A percentile compares a stretch with the other conserved stretches of the same genome.
phyloP scores from a whole-genome alignment of 2,329 filamentous ascomycete genomes.

The Penicillium sclerotiorum region DNA sequence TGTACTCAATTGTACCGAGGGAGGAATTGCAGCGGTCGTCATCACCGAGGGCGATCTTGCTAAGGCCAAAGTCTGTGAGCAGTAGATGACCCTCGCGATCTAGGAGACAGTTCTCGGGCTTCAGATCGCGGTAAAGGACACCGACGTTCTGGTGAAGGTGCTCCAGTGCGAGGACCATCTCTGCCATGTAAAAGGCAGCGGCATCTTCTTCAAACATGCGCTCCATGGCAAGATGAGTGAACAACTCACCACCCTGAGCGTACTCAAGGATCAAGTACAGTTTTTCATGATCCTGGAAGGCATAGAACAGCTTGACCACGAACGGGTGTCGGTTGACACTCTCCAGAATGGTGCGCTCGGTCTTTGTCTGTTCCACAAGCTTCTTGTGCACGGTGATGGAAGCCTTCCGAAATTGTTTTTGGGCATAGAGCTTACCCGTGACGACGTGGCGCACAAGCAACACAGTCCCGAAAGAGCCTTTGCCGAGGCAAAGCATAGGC shows the following conservation, averaged over 20 bases:
- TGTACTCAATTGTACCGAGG: slow-evolving; percentile 95
- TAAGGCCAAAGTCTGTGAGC: slow-evolving; percentile 93
- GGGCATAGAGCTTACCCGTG: slow-evolving; percentile 88
- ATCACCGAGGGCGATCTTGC: slow-evolving; percentile 82
- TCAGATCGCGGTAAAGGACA: slow-evolving; percentile 94
- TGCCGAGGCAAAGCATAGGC: slow-evolving; percentile 86
- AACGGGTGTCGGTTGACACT: slow-evolving; percentile 96
- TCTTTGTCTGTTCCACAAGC: slow-evolving; percentile 95
- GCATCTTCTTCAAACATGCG: slow-evolving; percentile 92
- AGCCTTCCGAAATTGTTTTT: slow-evolving; percentile 98
- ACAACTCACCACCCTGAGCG: slow-evolving; percentile 93
- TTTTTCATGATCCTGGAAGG: slow-evolving; percentile 97
- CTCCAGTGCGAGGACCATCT: slow-evolving; percentile 91
- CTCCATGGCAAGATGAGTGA: slow-evolving; percentile 90
- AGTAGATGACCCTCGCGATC: slow-evolving; percentile 90
- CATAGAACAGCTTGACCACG: slow-evolving; percentile 96
- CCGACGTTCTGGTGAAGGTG: slow-evolving; percentile 91
- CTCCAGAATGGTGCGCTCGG: slow-evolving; percentile 90
- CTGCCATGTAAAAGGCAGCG: slow-evolving; percentile 96
- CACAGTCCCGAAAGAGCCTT: slow-evolving; percentile 94
- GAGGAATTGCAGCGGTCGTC: slow-evolving; percentile 79
- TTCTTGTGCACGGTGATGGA: slow-evolving; percentile 94
- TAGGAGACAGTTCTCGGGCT: slow-evolving; percentile 95
- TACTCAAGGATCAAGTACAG: slow-evolving; percentile 97
- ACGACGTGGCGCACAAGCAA: slow-evolving; percentile 85